Conservation (phyloP, 345 rosid species). For the Arabidopsis arenosa region DNA sequence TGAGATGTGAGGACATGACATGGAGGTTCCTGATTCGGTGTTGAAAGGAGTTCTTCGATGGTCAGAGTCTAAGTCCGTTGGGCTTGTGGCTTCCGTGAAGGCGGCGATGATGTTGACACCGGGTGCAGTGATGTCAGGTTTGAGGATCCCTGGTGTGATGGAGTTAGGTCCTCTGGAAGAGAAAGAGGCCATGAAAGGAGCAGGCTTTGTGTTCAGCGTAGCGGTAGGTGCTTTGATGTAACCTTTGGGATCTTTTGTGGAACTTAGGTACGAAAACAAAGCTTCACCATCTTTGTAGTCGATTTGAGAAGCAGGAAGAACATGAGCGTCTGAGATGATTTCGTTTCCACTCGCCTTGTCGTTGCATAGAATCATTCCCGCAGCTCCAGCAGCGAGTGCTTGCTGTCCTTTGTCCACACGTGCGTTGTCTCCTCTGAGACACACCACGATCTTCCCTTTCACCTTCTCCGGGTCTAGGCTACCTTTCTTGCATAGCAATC, state of each 20-base stretch:
- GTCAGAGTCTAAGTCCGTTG: slow-evolving; percentile 46
- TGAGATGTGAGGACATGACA: slow-evolving; percentile 69
- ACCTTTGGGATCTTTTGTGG: slow-evolving; percentile 54
- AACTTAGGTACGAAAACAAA: slow-evolving; percentile 53
- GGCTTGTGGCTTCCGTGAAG: slow-evolving; percentile 47
- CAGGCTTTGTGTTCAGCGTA: slow-evolving; percentile 47
- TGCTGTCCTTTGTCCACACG: slow-evolving; percentile 60
- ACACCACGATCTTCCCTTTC: slow-evolving; percentile 69
- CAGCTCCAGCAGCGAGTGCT: slow-evolving; percentile 61
- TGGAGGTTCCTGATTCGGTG: slow-evolving; percentile 58
- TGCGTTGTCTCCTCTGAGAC: slow-evolving; percentile 53
- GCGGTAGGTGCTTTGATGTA: slow-evolving; percentile 48
- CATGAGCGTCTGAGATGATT: slow-evolving; percentile 58
- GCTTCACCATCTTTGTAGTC: slow-evolving; percentile 55
- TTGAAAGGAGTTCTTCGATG: slow-evolving; percentile 51
- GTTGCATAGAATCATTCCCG: slow-evolving; percentile 77
- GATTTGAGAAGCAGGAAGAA: slow-evolving; percentile 71
- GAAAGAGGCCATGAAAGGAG: slow-evolving; percentile 68
- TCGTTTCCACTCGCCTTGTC: slow-evolving; percentile 53
- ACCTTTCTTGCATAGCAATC: slow-evolving; percentile 48
- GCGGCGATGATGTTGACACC: slow-evolving; percentile 79
- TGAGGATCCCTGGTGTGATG: slow-evolving; percentile 65
- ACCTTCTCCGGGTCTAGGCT: slow-evolving; percentile 61
- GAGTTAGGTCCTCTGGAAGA: slow-evolving; percentile 72
- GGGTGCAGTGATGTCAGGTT: slow-evolving; percentile 89